Evolutionary conservation across 352 stramenopile genomes (phyloP), one percentile per base, ranked within the genome.

Genomic region (Phytophthora foliorum): DNA sequence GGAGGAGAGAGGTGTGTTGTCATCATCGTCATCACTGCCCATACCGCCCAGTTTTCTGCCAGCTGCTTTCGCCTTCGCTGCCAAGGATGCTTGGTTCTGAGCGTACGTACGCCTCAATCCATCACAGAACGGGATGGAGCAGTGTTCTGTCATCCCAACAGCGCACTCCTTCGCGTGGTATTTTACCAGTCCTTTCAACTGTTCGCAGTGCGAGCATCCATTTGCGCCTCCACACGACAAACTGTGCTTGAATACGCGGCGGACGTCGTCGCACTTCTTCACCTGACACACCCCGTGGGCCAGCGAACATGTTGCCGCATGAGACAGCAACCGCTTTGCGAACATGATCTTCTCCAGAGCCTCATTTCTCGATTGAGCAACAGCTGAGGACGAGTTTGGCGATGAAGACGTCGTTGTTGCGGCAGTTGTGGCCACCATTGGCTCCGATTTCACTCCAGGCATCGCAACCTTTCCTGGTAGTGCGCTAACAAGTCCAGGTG

Each of bases 211-310:
- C 22, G 78, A 86, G 57, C 89, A 95, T 24, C 81, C 80, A 24
- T 87, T 82, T 10, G 81, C 80, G 1, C 82, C 84, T 42, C 80
- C 80, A 56, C 89, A 96, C 2, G 86, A 92, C 21, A 82, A 73
- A 29, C 86, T 96, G 71, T 96, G 89, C 62, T 95, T 94, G 63
- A 96, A 95, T 31, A 94, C 86, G 2, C 86, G 87, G 6, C 88
- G 82, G 24, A 96, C 87, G 32, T 96, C 89, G 54, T 95, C 87
- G 53, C 89, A 96, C 38, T 94, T 92, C 50, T 93, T 95, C n/a
- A 95, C 82, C 34, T 92, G 81, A 50, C 89, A 96, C 25, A 86
- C 50, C 8, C 87, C 84, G 2, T 87, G 75, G 7, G 74, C 53
- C 24, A 92, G 52, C 24, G 68, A 76, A 57, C 89, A 96, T 4